Evolutionary conservation across 768 basidiomycete species (phyloP).

Genomic region (Auriscalpium microsporum): DNA sequence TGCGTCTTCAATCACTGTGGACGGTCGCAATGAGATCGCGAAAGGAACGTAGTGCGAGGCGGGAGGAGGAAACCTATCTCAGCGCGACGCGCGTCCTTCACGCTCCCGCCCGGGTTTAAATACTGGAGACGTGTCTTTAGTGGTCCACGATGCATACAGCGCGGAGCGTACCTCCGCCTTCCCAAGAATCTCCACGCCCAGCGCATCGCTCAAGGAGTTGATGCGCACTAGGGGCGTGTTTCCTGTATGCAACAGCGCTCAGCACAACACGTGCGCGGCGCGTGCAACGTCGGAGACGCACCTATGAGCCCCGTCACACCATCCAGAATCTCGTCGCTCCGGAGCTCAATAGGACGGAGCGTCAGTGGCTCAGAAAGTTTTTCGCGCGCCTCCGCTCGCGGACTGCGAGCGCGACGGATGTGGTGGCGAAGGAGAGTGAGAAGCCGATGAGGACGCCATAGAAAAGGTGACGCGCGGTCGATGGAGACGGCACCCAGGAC

Average conservation of each 20-base stretch:
- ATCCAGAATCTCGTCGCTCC: conserved; percentile 68
- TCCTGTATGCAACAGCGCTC: conserved; percentile 37
- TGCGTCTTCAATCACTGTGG: conserved; percentile 87
- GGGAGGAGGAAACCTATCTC: conserved; percentile 39
- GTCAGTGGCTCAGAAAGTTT: conserved; percentile 26
- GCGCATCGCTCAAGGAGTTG: conserved; percentile 80
- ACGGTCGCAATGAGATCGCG: neutral
- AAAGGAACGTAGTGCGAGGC: neutral
- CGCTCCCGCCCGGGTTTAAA: conserved; percentile 93
- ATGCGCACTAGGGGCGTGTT: conserved; percentile 93
- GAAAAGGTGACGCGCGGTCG: conserved; percentile 27
- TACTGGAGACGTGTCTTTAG: conserved; percentile 42
- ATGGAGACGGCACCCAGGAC: conserved; percentile 19
- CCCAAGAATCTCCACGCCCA: conserved; percentile 90
- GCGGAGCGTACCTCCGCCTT: conserved; percentile 72
- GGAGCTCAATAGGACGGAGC: conserved; percentile 56
- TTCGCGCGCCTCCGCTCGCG: conserved; percentile 39
- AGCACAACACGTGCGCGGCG: too few relatives aligned
- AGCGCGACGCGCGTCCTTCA: conserved; percentile 97
- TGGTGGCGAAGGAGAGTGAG: conserved; percentile 65
- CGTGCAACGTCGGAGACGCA: conserved; percentile 23
- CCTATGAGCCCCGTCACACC: conserved; percentile 86
- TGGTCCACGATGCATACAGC: neutral
- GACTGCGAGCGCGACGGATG: conserved; percentile 49
- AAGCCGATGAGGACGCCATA: conserved; percentile 66